Evolutionary conservation across 2,329 filamentous ascomycete species (phyloP).

Genomic region (Alternaria brassicae): DNA sequence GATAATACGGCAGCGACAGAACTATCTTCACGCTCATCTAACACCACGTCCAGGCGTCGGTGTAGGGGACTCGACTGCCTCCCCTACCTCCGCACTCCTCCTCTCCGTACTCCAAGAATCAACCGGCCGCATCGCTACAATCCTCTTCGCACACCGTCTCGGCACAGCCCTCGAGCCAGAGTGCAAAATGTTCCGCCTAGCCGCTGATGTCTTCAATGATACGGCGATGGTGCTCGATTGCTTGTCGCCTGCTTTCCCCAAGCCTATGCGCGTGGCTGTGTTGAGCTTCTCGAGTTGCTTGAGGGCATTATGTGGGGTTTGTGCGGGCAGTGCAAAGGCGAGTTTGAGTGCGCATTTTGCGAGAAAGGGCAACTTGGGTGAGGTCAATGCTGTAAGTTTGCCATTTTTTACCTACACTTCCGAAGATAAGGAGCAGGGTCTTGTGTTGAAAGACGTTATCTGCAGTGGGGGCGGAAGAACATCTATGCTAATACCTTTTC

Average conservation of each 20-base stretch:
- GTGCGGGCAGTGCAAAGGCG: constrained; percentile 88
- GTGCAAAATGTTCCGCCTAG: constrained; percentile 86
- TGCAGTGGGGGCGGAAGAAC: background rate
- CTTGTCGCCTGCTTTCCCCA: constrained; percentile 75
- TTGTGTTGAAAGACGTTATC: background rate
- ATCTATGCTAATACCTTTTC: background rate
- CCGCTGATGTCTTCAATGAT: constrained; percentile 90
- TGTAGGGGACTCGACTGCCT: constrained; percentile 79
- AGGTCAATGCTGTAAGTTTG: constrained; percentile 78
- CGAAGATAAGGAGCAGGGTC: background rate
- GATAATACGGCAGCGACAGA: background rate
- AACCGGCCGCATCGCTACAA: constrained; percentile 81
- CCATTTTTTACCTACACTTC: background rate
- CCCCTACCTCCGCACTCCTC: constrained; percentile 80
- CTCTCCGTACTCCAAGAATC: constrained; percentile 84
- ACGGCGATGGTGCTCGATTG: constrained; percentile 85
- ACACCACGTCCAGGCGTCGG: constrained; percentile 66
- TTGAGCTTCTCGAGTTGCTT: constrained; percentile 66
- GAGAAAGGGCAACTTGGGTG: constrained; percentile 82
- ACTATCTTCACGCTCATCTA: background rate
- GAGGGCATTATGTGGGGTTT: constrained; percentile 81
- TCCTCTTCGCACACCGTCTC: constrained; percentile 82
- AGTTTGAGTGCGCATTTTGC: constrained; percentile 93
- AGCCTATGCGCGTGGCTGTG: constrained; percentile 62
- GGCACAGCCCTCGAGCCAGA: constrained; percentile 86